Evolutionary conservation across 768 basidiomycete species (phyloP), one percentile per base, ranked within the genome.

Genomic region (Phlebiopsis gigantea): DNA sequence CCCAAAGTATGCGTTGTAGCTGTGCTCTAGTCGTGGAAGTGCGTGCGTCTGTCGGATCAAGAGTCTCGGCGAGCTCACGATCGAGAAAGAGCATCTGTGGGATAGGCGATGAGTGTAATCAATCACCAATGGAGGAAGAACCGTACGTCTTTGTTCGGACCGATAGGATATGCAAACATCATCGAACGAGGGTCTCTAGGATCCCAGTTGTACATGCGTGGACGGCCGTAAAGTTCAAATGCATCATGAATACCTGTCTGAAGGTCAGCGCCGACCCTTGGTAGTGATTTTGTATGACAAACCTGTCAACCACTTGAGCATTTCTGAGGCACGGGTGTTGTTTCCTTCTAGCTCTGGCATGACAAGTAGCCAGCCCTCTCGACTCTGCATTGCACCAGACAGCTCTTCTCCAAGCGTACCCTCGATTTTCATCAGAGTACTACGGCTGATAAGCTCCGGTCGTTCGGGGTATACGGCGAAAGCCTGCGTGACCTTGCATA

Each of bases 381-480:
- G 73, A 10, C 78, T 75, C 62, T 79, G 81, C 79, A 93, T 85
- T 3, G 70, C 71, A 21, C 73, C 82, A n/a, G 80, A 75, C 10
- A 88, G 83, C 25, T 83, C 77, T 65, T 95, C 90, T 1, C 88
- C 88, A 53, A 97, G 79, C 24, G 78, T 72, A 9, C 93, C 96
- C 67, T 98, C 94, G 5, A 98, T 67, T 69, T 98, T 98, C 75
- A 98, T 87, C 62, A 99, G 73, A 0, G 92, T 93, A 61, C 93
- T 94, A 63, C 84, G 77, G 60, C 79, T 87, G 71, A 98, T 94
- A 61, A 97, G 73, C 62, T 93, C 91, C 9, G 92, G 90, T n/a
- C 92, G 82, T 68, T 98, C 96, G 1, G 96, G 96, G 68, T 94
- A 99, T 8, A 99, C 92, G 2, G 92, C 91, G 66, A 94, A 97